These are phyloP conservation scores for Phaeosphaeriaceae sp. DNA, from an alignment of 2,329 filamentous ascomycete genomes.

Conservation along the genomic window DNA sequence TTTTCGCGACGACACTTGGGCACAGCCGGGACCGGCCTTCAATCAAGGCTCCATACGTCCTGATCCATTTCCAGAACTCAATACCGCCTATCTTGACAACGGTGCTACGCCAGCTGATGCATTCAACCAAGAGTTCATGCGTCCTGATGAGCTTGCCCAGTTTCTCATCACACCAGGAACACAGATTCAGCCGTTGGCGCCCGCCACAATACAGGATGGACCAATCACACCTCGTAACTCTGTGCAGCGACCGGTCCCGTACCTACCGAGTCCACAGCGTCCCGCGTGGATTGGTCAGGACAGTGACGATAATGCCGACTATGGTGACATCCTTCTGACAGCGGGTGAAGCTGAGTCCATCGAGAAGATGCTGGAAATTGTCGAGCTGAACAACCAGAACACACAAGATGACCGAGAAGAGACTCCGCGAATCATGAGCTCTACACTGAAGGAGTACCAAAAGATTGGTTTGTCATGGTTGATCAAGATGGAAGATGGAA, in stretches of 20 bases:
- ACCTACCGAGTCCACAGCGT: conserved; percentile 6
- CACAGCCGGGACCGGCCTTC: conserved; percentile 7
- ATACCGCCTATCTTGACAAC: conserved; percentile 5
- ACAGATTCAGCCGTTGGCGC: neutral
- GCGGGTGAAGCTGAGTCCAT: conserved; percentile 29
- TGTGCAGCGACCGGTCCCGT: neutral
- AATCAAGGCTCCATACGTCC: conserved; percentile 27
- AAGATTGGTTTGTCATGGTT: conserved; percentile 80
- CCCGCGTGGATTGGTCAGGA: conserved; percentile 6
- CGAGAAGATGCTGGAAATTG: conserved; percentile 41
- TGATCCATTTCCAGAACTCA: conserved; percentile 20
- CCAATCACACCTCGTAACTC: neutral
- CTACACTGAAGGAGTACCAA: conserved; percentile 80
- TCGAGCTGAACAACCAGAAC: conserved; percentile 42
- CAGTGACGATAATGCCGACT: conserved; percentile 24
- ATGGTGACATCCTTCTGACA: conserved; percentile 20
- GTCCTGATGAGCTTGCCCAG: conserved; percentile 32
- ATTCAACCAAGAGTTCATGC: conserved; percentile 27
- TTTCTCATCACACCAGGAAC: conserved; percentile 30
- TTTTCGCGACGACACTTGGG: conserved; percentile 8
- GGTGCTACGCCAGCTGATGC: conserved; percentile 6
- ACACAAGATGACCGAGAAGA: conserved; percentile 66
- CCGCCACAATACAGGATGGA: neutral
- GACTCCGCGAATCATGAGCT: conserved; percentile 73
- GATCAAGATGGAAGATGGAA: conserved; percentile 73